Evolutionary conservation across 148 eudicot species (phyloP).

Genomic region (Drosera capensis): DNA sequence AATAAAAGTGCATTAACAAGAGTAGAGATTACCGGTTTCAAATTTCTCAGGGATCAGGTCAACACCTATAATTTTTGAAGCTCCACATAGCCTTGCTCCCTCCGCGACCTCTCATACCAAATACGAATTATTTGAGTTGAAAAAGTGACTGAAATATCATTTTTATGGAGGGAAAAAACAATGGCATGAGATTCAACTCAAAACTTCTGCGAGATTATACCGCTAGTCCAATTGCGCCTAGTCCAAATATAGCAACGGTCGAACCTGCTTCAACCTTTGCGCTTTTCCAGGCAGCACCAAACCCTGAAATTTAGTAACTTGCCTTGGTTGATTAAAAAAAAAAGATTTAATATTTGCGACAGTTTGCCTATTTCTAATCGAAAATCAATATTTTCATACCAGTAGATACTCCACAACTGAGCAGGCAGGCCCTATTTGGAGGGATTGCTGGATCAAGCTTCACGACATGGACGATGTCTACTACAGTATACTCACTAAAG

Average conservation of each 20-base stretch:
- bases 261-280: constrained; percentile 29
- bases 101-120: constrained; percentile 17
- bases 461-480: constrained; percentile 45
- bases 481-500: constrained; percentile 74
- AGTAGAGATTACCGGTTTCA: constrained; percentile 21
- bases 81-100: constrained; percentile 23
- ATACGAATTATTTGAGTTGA: not conserved
- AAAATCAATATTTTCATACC: constrained; percentile 23
- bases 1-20: not conserved
- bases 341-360: too few species aligned
- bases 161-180: not conserved
- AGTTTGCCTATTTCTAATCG: too few species aligned
- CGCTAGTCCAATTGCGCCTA: constrained; percentile 33
- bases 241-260: constrained; percentile 32
- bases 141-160: not conserved
- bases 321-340: not conserved
- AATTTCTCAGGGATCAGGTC: constrained; percentile 16
- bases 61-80: constrained; percentile 16
- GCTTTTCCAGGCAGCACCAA: constrained; percentile 36
- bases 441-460: constrained; percentile 57
- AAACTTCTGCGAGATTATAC: constrained; percentile 14
- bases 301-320: constrained; percentile 10
- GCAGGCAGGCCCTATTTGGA: constrained; percentile 77
- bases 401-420: constrained; percentile 86
- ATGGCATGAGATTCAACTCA: constrained; percentile 3